Conservation (phyloP, 2,329 filamentous ascomycete genomes). For the Ceratocystiopsis brevicomis region DNA sequence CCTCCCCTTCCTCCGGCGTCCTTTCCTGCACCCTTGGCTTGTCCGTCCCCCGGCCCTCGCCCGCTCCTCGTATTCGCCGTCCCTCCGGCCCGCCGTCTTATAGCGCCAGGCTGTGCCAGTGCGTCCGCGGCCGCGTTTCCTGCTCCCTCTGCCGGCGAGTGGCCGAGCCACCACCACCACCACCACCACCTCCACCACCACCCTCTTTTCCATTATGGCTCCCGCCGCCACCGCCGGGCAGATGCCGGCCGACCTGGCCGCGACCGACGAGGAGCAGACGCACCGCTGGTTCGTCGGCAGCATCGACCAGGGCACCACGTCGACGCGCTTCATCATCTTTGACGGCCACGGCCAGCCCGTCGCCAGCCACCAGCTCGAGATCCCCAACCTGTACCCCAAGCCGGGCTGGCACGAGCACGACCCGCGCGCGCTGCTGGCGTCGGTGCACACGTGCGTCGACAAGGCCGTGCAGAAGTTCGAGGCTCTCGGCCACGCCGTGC, state of each 20-base stretch:
- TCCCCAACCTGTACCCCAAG: slow-evolving; percentile 66
- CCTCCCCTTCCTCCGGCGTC: too few relatives aligned
- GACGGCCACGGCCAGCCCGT: slow-evolving; percentile 59
- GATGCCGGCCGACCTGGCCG: slow-evolving; percentile 15
- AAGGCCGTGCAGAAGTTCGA: slow-evolving; percentile 53
- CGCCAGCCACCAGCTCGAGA: slow-evolving; percentile 71
- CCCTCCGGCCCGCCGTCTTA: too few relatives aligned
- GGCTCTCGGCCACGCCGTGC: slow-evolving; percentile 44
- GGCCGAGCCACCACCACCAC: too few relatives aligned
- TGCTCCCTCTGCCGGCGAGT: too few relatives aligned
- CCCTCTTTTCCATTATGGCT: too few relatives aligned
- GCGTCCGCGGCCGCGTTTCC: too few relatives aligned
- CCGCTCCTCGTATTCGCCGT: too few relatives aligned
- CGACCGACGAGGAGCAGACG: slow-evolving; percentile 16
- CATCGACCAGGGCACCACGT: slow-evolving; percentile 83
- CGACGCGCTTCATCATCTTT: slow-evolving; percentile 79
- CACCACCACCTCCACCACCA: too few relatives aligned
- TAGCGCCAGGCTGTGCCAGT: too few relatives aligned
- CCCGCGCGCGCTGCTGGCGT: slow-evolving; percentile 53
- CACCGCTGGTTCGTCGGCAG: slow-evolving; percentile 56
- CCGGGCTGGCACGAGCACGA: slow-evolving; percentile 89
- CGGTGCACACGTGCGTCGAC: slow-evolving; percentile 65
- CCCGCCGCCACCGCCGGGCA: slow-evolving; percentile 4
- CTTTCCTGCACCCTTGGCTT: too few relatives aligned
- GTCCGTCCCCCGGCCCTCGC: too few relatives aligned